phyloP scores from a whole-genome alignment of 1,284 basidiomycete species.

The Stygiomarasmius scandens region DNA sequence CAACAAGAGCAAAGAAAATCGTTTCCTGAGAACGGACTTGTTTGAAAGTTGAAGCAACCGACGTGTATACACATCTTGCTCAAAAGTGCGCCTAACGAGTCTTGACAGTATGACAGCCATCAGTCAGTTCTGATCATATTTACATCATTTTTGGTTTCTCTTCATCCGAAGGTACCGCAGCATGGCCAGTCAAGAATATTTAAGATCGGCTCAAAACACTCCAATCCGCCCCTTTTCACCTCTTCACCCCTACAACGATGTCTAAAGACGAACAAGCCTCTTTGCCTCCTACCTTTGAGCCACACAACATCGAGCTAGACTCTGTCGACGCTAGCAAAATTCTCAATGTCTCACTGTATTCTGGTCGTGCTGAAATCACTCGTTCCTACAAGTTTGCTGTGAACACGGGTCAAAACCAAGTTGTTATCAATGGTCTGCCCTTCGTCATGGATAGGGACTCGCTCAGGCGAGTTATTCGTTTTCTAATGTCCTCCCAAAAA shows the following conservation, averaged over 20 bases:
- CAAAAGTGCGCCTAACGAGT: no score
- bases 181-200: neutral
- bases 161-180: no score
- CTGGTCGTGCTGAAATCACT: slow-evolving; percentile 1
- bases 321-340: neutral
- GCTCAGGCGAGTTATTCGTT: neutral
- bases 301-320: slow-evolving; percentile 6
- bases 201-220: neutral
- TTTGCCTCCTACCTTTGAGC: neutral
- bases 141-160: no score
- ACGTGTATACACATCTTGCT: no score
- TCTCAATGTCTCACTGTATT: neutral
- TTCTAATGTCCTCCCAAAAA: neutral
- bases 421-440: neutral
- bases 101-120: no score
- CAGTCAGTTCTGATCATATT: no score
- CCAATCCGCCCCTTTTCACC: neutral
- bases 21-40: no score
- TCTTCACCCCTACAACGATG: neutral
- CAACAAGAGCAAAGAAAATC: no score
- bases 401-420: neutral
- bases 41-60: no score
- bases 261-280: neutral
- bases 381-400: neutral
- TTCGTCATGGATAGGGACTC: neutral